Evolutionary conservation across 2,329 filamentous ascomycete genomes (phyloP), one percentile per base, ranked within the genome.

Genomic region (Beauveria medogensis): DNA sequence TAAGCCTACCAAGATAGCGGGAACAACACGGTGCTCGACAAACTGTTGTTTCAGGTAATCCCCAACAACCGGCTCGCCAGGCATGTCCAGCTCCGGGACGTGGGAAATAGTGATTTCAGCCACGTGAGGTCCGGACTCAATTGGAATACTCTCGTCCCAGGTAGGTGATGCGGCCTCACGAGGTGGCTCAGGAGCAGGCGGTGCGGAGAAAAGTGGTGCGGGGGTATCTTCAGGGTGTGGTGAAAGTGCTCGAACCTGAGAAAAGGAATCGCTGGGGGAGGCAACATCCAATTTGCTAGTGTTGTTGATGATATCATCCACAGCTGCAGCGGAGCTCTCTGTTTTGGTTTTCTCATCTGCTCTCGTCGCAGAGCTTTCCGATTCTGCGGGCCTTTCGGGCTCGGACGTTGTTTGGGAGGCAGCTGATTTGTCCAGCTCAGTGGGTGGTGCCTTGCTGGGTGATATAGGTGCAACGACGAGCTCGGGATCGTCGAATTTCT

Each of bases 1-100:
- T 7, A 18, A 43, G 66, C 88, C 82, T 81, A 96, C 92, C 72
- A 99, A 76, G 69, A 99, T 97, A 2, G 92, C 96, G 30, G 94
- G 94, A 58, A 99, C 92, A 64, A 99, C 94, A 65, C 87, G 85
- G 74, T 97, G 86, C 73, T 97, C 89, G 26, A 97, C 92, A 76
- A 99, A 97, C 75, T 93, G 92, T 74, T 94, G 92, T 77, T 99
- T 99, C 63, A 99, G 79, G 68, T 88, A 90, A 73, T 99, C 94
- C 56, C 94, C 94, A 12, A 99, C 94, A 24, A 99, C 92, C 3
- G 92, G 90, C 37, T 82, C 80, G 9, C 67, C 62, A 0, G 66
- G 44, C 12, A 65, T 56, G 9, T 48, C 55, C 16, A 62, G 51
- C 5, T 63, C 67, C 46, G 59, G 59, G 4, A 61, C 59, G 26